These are phyloP conservation scores for Fonsecaea nubica DNA, from an alignment of 2,329 filamentous ascomycete genomes.

Conservation along the genomic window DNA sequence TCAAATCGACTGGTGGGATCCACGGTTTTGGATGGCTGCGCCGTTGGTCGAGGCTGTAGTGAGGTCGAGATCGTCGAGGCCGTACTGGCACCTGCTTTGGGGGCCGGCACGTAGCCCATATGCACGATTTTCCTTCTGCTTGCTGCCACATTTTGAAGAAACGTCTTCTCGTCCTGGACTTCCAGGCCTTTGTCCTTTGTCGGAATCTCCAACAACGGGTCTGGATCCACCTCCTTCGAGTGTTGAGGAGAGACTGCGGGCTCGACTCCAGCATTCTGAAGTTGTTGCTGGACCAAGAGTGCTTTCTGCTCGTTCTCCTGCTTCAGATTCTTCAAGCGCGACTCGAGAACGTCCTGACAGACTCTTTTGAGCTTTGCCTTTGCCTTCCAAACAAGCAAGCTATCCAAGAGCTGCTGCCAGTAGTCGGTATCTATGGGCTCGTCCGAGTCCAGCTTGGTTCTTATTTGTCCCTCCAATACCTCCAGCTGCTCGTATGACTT, in stretches of 20 bases:
- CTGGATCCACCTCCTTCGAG: conserved; percentile 64
- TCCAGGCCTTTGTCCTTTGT: conserved; percentile 68
- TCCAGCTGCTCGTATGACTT: conserved; percentile 90
- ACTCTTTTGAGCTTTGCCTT: conserved; percentile 82
- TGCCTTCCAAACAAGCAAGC: conserved; percentile 87
- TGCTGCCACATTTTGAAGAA: conserved; percentile 62
- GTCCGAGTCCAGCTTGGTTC: conserved; percentile 81
- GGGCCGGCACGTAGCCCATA: conserved; percentile 71
- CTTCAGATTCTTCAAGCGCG: conserved; percentile 69
- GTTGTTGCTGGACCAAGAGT: conserved; percentile 40
- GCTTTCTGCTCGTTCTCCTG: conserved; percentile 73
- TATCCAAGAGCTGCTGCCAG: conserved; percentile 90
- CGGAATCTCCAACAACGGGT: conserved; percentile 69
- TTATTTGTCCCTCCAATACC: conserved; percentile 83
- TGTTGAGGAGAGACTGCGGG: conserved; percentile 43
- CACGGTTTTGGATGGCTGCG: conserved; percentile 35
- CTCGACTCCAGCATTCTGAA: conserved; percentile 50
- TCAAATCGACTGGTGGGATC: conserved; percentile 42
- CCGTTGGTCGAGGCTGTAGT: conserved; percentile 7
- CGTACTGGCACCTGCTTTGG: conserved; percentile 47
- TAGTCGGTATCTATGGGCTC: conserved; percentile 96
- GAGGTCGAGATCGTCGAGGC: conserved; percentile 43
- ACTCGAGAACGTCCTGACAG: conserved; percentile 75
- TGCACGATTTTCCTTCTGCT: conserved; percentile 68
- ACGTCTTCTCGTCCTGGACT: conserved; percentile 60